Evolutionary conservation across 2,329 filamentous ascomycete species (phyloP).

Genomic region (Ascochyta koolunga): DNA sequence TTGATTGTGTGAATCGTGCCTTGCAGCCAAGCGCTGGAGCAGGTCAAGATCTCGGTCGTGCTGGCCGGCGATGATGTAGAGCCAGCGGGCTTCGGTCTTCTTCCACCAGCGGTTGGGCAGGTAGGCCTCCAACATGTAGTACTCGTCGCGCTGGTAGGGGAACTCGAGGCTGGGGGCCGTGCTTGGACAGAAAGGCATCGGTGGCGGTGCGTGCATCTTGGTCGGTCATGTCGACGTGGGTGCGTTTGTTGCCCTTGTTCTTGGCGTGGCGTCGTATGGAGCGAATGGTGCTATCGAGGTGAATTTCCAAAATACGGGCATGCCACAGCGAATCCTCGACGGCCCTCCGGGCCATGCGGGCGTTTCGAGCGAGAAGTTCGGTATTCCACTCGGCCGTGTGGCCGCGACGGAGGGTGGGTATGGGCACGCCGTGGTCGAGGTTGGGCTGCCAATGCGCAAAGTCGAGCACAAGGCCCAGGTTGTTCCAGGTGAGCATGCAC

Average conservation of each 20-base stretch:
- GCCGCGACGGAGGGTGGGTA: conserved; percentile 60
- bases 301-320: conserved; percentile 56
- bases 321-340: conserved; percentile 58
- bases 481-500: conserved; percentile 64
- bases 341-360: conserved; percentile 54
- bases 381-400: conserved; percentile 58
- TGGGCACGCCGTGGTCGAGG: conserved; percentile 58
- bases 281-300: conserved; percentile 55
- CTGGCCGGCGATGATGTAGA: conserved; percentile 51
- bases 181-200: conserved; percentile 59
- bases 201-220: conserved; percentile 55
- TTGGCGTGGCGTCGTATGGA: conserved; percentile 56
- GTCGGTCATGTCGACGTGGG: conserved; percentile 54
- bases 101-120: conserved; percentile 63
- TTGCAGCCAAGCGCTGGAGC: conserved; percentile 2
- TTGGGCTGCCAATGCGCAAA: conserved; percentile 62
- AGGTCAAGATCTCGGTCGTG: conserved; percentile 50
- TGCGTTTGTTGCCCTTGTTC: conserved; percentile 57
- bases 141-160: conserved; percentile 63
- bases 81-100: conserved; percentile 54
- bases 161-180: conserved; percentile 61
- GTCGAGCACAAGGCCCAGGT: conserved; percentile 61
- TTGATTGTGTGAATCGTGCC: not conserved
- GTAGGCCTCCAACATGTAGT: conserved; percentile 64
- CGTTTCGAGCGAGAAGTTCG: conserved; percentile 53